A percentile compares a stretch with the other conserved stretches of the same genome.
These are phyloP conservation scores for Inga oerstediana DNA, from an alignment of 306 rosid species.

Conservation along the genomic window DNA sequence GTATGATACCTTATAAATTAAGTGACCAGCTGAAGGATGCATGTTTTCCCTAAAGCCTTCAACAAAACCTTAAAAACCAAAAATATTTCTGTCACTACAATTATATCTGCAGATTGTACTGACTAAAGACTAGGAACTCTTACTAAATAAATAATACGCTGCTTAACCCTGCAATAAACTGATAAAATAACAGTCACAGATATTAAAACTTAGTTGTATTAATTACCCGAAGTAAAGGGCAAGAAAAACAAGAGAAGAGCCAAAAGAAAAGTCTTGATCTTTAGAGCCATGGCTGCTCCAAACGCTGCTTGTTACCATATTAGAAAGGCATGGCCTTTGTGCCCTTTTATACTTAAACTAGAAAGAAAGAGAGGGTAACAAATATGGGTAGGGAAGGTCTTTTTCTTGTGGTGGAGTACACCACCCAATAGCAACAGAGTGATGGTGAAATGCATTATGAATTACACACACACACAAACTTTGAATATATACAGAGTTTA, in stretches of 20 bases:
- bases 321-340: conserved; percentile 21
- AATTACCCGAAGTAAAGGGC: conserved; percentile 62
- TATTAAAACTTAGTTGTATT: background rate
- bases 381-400: conserved; percentile 31
- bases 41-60: conserved; percentile 58
- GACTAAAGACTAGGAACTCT: background rate
- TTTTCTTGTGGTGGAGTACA: conserved; percentile 53
- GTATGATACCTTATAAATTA: conserved; percentile 51
- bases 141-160: background rate
- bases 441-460: conserved; percentile 61
- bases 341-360: conserved; percentile 42
- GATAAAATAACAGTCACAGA: background rate
- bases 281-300: conserved; percentile 51
- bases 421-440: conserved; percentile 59
- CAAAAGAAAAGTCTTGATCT: conserved; percentile 43
- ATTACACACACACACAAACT: conserved; percentile 14
- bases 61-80: conserved; percentile 39
- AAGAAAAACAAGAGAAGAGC: conserved; percentile 50
- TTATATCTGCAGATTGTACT: background rate
- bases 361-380: conserved; percentile 1
- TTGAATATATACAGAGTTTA: conserved; percentile 15
- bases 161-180: background rate
- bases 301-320: background rate
- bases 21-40: conserved; percentile 36
- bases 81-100: background rate